phyloP scores from a whole-genome alignment of 352 stramenopile species.

The Pilasporangium apinafurcum region DNA sequence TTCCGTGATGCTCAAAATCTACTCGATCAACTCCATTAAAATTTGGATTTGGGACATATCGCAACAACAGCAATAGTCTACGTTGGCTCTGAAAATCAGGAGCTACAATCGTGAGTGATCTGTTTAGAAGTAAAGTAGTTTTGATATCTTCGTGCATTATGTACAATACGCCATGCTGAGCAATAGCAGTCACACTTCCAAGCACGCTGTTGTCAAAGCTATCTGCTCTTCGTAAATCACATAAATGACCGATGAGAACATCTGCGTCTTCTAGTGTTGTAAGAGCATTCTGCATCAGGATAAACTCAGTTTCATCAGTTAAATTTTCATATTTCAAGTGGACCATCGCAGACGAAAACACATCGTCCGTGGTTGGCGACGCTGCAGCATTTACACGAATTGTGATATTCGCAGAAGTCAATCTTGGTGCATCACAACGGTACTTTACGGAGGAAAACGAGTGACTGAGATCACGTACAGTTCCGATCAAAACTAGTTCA shows the following conservation, averaged over 20 bases:
- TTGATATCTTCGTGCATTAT: not conserved
- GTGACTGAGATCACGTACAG: too few relatives aligned
- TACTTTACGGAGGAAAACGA: too few relatives aligned
- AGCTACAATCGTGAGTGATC: conserved; percentile 2
- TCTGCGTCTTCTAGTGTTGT: conserved; percentile 5
- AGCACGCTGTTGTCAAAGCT: not conserved
- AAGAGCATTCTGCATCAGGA: too few relatives aligned
- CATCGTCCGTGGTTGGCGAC: too few relatives aligned
- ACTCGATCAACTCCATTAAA: conserved; percentile 10
- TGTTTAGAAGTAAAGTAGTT: not conserved
- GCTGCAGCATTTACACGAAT: too few relatives aligned
- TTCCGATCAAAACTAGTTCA: too few relatives aligned
- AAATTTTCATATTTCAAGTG: too few relatives aligned
- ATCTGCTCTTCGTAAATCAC: too few relatives aligned
- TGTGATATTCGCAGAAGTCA: too few relatives aligned
- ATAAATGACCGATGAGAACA: not conserved
- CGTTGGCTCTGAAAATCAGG: not conserved
- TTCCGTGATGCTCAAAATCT: not conserved
- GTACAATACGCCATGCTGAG: conserved; percentile 2
- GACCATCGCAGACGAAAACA: too few relatives aligned
- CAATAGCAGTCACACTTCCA: not conserved
- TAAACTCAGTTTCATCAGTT: too few relatives aligned
- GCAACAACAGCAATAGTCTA: conserved; percentile 1
- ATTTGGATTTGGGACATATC: conserved; percentile 4
- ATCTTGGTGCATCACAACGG: too few relatives aligned